Percentiles rank a stretch among this genome's conserved stretches.
Evolutionary conservation across 1,284 basidiomycete species (phyloP).

Genomic region (Pseudozyma sp.): DNA sequence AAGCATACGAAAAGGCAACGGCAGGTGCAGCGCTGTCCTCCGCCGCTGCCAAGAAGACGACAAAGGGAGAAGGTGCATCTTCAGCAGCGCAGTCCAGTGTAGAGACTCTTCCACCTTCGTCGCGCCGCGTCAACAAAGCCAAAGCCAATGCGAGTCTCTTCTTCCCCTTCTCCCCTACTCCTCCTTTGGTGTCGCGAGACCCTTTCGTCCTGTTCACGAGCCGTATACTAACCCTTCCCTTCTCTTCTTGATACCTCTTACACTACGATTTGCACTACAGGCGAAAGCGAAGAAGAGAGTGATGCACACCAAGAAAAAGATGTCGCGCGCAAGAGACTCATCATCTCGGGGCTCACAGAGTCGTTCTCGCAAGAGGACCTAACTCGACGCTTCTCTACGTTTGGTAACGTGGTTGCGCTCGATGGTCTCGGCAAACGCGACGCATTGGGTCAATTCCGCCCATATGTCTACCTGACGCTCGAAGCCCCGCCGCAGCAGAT

Average conservation of each 20-base stretch:
- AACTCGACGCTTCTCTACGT: slow-evolving; percentile 52
- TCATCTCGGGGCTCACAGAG: slow-evolving; percentile 61
- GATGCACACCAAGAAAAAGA: slow-evolving; percentile 53
- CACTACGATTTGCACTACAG: slow-evolving; percentile 11
- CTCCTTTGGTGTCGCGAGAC: background rate
- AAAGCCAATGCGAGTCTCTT: slow-evolving; percentile 59
- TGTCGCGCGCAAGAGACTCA: slow-evolving; percentile 54
- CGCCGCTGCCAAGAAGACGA: slow-evolving; percentile 8
- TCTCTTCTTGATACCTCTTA: background rate
- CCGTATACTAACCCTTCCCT: slow-evolving; percentile 6
- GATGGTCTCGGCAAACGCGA: slow-evolving; percentile 52
- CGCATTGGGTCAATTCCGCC: slow-evolving; percentile 45
- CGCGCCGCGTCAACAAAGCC: slow-evolving; percentile 54
- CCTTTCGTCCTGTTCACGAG: background rate
- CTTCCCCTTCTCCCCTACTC: slow-evolving; percentile 9
- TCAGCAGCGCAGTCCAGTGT: slow-evolving; percentile 30
- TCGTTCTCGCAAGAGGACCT: slow-evolving; percentile 55
- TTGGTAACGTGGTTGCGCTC: slow-evolving; percentile 52
- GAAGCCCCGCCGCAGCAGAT: slow-evolving; percentile 50
- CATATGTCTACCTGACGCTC: slow-evolving; percentile 58
- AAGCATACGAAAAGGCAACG: slow-evolving; percentile 38
- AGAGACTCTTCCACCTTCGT: slow-evolving; percentile 54
- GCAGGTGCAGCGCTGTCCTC: slow-evolving; percentile 3
- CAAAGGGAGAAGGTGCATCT: slow-evolving; percentile 35
- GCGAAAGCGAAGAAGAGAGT: slow-evolving; percentile 46